Evolutionary conservation across 495 filamentous ascomycete genomes (phyloP).

Genomic region (Aspergillus carlsbadensis): DNA sequence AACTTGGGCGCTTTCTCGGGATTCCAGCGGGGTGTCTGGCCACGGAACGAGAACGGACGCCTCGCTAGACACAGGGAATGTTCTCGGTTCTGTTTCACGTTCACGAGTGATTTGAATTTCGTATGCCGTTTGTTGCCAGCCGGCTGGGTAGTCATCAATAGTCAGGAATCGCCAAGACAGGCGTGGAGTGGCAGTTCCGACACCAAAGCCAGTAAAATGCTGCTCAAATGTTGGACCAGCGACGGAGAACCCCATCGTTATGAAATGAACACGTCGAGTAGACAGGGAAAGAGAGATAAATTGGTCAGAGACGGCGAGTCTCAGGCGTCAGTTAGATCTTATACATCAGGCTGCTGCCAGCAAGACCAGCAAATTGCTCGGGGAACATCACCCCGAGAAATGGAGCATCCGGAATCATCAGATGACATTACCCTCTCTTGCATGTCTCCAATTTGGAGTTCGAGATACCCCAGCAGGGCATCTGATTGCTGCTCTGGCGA

Average conservation of each 20-base stretch:
- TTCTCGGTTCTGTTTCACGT: constrained; percentile 3
- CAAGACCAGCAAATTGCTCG: background rate
- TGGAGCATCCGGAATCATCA: background rate
- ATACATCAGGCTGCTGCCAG: background rate
- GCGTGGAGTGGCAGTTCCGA: constrained; percentile 27
- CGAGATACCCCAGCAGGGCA: too few species aligned
- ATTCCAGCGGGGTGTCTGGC: constrained; percentile 42
- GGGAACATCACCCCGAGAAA: background rate
- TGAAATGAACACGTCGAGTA: background rate
- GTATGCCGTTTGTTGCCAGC: constrained; percentile 39
- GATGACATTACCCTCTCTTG: background rate
- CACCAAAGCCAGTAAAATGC: constrained; percentile 31
- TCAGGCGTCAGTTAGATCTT: background rate
- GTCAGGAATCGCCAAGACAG: constrained; percentile 35
- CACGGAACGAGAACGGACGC: constrained; percentile 51
- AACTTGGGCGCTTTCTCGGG: constrained; percentile 38
- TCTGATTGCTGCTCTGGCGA: too few species aligned
- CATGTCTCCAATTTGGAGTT: too few species aligned
- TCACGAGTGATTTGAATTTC: constrained; percentile 30
- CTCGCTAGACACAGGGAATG: constrained; percentile 12
- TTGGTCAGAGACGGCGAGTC: background rate
- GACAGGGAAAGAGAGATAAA: background rate
- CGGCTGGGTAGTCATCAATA: constrained; percentile 22
- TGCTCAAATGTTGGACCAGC: constrained; percentile 30
- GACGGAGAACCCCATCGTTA: background rate